Conservation (phyloP, 768 basidiomycete species). For the Amanita thiersii region DNA sequence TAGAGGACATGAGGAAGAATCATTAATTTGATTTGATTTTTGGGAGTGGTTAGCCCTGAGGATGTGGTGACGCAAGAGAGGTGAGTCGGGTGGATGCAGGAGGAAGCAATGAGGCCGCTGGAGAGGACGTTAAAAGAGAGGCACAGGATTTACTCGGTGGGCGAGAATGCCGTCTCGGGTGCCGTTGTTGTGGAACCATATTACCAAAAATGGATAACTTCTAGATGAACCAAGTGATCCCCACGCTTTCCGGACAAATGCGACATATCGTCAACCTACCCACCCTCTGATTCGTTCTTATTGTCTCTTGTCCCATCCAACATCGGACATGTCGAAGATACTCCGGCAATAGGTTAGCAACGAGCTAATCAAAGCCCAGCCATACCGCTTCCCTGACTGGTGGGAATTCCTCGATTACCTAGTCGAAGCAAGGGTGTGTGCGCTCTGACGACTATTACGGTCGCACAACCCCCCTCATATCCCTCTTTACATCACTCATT, state of each 20-base stretch:
- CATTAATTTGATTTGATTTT: too few species aligned
- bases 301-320: slow-evolving; percentile 1
- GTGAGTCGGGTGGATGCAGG: too few species aligned
- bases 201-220: background rate
- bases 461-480: slow-evolving; percentile 1
- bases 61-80: too few species aligned
- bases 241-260: background rate
- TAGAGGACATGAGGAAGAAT: too few species aligned
- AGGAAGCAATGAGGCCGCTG: too few species aligned
- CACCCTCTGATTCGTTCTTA: slow-evolving; percentile 3
- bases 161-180: too few species aligned
- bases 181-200: slow-evolving; percentile 5
- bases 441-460: slow-evolving; percentile 12
- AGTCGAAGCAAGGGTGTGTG: slow-evolving; percentile 28
- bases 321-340: slow-evolving; percentile 18
- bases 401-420: slow-evolving; percentile 22
- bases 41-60: too few species aligned
- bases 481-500: slow-evolving; percentile 7
- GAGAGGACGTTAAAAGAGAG: too few species aligned
- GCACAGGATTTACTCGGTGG: too few species aligned
- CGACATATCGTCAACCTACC: background rate
- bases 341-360: slow-evolving; percentile 22
- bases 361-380: slow-evolving; percentile 20
- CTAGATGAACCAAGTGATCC: background rate
- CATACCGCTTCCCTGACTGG: slow-evolving; percentile 17